Conservation (phyloP, 2,329 filamentous ascomycete species). For the Epichloe glyceriae region DNA sequence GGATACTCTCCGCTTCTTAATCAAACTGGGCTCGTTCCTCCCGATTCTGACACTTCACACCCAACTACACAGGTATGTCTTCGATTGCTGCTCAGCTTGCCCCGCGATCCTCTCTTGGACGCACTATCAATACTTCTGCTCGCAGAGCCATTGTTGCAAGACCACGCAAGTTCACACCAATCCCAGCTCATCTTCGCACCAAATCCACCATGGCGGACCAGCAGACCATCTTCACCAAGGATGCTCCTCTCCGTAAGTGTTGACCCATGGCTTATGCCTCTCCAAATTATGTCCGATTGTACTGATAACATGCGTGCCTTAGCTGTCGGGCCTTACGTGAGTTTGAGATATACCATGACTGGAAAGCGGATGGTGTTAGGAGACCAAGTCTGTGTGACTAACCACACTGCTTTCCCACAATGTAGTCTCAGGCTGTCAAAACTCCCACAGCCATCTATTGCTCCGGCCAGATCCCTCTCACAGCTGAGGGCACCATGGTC, state of each 20-base stretch:
- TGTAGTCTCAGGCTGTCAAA: slow-evolving; percentile 53
- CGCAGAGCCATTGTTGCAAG: slow-evolving; percentile 3
- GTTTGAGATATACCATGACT: slow-evolving; percentile 13
- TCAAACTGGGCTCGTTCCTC: background rate
- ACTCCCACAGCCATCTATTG: slow-evolving; percentile 53
- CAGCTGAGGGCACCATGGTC: slow-evolving; percentile 40
- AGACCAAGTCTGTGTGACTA: background rate
- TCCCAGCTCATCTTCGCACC: slow-evolving; percentile 15
- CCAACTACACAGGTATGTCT: slow-evolving; percentile 15
- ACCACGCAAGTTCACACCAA: slow-evolving; percentile 18
- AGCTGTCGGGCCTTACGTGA: slow-evolving; percentile 53
- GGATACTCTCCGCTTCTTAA: background rate
- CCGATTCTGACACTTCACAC: background rate
- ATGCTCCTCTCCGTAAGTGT: slow-evolving; percentile 44
- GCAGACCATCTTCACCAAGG: slow-evolving; percentile 41
- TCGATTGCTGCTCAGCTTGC: slow-evolving; percentile 9
- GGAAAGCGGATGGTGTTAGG: too few species aligned
- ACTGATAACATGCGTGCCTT: background rate
- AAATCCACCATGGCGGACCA: slow-evolving; percentile 33
- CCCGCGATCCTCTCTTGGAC: slow-evolving; percentile 5
- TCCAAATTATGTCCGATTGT: background rate
- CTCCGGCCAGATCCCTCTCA: slow-evolving; percentile 61
- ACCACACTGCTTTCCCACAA: background rate
- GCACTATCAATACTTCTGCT: slow-evolving; percentile 2
- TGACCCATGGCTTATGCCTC: too few species aligned